Evolutionary conservation across 2,329 filamentous ascomycete genomes (phyloP), one percentile per base, ranked within the genome.

Genomic region (Aphanoascus verrucosus): DNA sequence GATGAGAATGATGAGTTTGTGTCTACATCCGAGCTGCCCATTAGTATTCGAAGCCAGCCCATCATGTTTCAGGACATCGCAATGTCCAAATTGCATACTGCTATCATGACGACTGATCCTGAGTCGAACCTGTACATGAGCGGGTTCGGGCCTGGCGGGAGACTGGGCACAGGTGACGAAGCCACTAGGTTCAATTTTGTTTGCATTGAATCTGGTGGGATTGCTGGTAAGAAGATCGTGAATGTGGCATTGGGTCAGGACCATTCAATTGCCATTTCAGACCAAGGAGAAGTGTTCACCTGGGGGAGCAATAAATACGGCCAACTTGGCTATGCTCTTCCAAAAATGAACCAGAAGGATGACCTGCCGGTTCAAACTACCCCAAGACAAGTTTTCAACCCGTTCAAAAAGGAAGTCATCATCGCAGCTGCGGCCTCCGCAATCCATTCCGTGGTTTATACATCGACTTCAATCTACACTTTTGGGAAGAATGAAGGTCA

Each of bases 401-500:
- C 88, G 0, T 74, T 98, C 55, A 97, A 96, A 64, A 88, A 89
- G 64, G 93, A 97, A 65, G 66, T 73, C 1, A 80, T 97, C 14
- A 68, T 86, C 19, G 93, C 93, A 0, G 80, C 90, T 53, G 89
- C 93, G 1, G 91, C 93, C 5, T 97, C 93, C 1, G 77, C 87
- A 0, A 83, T 94, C 38, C 93, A 98, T 69, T 97, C 93, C 0
- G 90, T 94, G 2, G 88, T 88, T 0, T 86, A 93, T 63, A 96
- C 88, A 0, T 77, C 79, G 1, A 81, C 82, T 0, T 87, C 88
- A 1, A 72, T 98, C 1, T 98, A 87, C 65, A 94, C 88, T 1
- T 98, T 94, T 77, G 93, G 93, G 19, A 94, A 93, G 63, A 98
- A 97, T 62, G 83, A 89, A 61, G 93, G 93, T 1, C 93, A 98